Evolutionary conservation across 306 rosid species (phyloP).

Genomic region (Medicago truncatula): MtrunA17r5.0-ANR NC_053043.1:49536501-49537000

Average conservation of each 20-base stretch:
- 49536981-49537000: neutral
- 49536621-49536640: neutral
- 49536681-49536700: neutral
- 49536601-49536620: neutral
- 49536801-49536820: neutral
- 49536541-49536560: neutral
- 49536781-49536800: neutral
- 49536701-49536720: neutral
- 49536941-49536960: neutral
- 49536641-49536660: neutral
- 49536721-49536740: neutral
- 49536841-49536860: neutral
- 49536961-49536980: neutral
- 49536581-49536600: no score
- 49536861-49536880: neutral
- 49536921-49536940: neutral
- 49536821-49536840: constrained; percentile 20
- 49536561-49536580: neutral
- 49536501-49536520: neutral
- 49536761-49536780: neutral
- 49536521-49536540: constrained; percentile 11
- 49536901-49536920: neutral
- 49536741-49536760: constrained; percentile 27
- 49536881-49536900: neutral
- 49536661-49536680: neutral